A percentile compares a stretch with the other conserved stretches of the same genome.
Conservation (phyloP, 495 filamentous ascomycete genomes). For the Trichoderma gamsii region DNA sequence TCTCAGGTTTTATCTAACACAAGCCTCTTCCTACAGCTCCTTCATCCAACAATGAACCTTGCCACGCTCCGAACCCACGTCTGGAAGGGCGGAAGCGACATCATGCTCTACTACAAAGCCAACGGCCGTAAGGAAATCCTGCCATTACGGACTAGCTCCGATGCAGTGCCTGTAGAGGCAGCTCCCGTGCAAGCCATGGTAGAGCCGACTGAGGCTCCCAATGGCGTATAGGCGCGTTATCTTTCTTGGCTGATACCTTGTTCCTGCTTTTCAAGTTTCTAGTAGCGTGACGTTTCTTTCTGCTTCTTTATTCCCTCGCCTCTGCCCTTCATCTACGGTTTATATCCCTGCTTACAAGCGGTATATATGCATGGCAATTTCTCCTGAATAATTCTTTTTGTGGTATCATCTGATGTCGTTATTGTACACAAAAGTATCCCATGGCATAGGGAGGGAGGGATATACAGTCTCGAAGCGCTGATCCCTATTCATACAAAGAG, state of each 20-base stretch:
- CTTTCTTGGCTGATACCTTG: not conserved
- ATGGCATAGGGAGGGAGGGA: not conserved
- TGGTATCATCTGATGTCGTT: not conserved
- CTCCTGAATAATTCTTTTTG: not conserved
- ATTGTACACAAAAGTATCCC: not conserved
- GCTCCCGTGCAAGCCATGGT: not conserved
- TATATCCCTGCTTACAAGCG: not conserved
- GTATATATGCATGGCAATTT: not conserved
- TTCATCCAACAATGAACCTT: constrained; percentile 72
- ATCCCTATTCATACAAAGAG: constrained; percentile 6
- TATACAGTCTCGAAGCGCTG: not conserved
- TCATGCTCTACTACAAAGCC: constrained; percentile 82
- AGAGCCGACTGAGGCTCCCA: not conserved
- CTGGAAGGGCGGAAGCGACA: constrained; percentile 88
- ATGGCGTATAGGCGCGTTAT: not conserved
- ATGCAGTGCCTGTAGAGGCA: constrained; percentile 20
- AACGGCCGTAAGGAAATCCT: constrained; percentile 67
- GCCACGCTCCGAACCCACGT: constrained; percentile 84
- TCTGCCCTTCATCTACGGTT: not conserved
- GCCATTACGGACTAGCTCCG: constrained; percentile 20
- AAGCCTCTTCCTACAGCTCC: constrained; percentile 29
- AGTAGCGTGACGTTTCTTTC: not conserved
- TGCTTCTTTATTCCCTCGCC: not conserved
- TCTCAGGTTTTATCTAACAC: not conserved
- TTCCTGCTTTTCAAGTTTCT: not conserved